phyloP scores from a whole-genome alignment of 768 basidiomycete genomes.

The Xerocomus brunneocitrinus region DNA sequence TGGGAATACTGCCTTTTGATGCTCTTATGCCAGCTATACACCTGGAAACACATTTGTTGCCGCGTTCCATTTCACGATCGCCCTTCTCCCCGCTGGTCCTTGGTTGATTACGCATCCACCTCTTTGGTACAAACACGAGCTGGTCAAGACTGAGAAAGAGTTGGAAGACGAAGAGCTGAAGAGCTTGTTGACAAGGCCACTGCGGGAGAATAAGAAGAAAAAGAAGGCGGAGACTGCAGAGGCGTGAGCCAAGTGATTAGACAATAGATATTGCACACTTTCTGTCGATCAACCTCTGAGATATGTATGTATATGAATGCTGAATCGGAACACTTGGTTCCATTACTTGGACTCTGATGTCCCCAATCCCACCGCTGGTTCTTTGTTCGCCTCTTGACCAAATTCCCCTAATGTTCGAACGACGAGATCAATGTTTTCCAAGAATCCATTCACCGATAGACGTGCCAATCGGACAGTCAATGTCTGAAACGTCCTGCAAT shows the following conservation, averaged over 20 bases:
- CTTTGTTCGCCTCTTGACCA: conserved; percentile 54
- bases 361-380: neutral
- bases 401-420: conserved; percentile 79
- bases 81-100: conserved; percentile 86
- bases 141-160: conserved; percentile 86
- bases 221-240: conserved; percentile 63
- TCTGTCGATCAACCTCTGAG: conserved; percentile 13
- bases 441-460: conserved; percentile 77
- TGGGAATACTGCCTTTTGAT: neutral
- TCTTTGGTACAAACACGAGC: conserved; percentile 88
- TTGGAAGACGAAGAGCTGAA: conserved; percentile 86
- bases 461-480: conserved; percentile 83
- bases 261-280: conserved; percentile 16
- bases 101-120: conserved; percentile 83
- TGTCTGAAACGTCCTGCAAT: conserved; percentile 61
- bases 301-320: conserved; percentile 11
- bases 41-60: conserved; percentile 82
- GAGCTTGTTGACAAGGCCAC: conserved; percentile 65
- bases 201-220: conserved; percentile 92
- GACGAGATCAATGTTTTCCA: conserved; percentile 87
- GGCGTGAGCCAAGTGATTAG: conserved; percentile 26
- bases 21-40: conserved; percentile 55
- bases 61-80: conserved; percentile 96
- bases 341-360: conserved; percentile 7
- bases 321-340: conserved; percentile 10